Evolutionary conservation across 2,329 filamentous ascomycete species (phyloP).

Genomic region (Fusarium pilosicola): DNA sequence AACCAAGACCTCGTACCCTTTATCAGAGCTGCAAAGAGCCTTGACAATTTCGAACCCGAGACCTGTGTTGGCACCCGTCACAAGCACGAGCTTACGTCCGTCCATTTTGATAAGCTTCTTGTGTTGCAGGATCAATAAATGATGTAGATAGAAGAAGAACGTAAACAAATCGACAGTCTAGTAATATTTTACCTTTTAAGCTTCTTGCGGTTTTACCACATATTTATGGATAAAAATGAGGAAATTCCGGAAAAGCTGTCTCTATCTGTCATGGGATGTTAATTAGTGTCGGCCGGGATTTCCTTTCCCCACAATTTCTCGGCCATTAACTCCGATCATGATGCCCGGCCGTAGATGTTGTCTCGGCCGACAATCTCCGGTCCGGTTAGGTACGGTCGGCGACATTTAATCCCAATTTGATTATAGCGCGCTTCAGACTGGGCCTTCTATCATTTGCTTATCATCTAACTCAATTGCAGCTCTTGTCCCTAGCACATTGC

Average conservation of each 20-base stretch:
- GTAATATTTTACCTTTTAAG: fast-evolving
- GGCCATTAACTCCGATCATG: not conserved
- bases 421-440: fast-evolving
- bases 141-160: not conserved
- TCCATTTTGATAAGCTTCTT: not conserved
- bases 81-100: not conserved
- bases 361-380: not conserved
- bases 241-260: not conserved
- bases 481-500: not conserved
- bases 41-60: not conserved
- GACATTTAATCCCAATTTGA: not conserved
- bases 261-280: not conserved
- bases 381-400: slow-evolving; percentile 46
- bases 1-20: not conserved
- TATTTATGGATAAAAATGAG: not conserved
- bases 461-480: not conserved
- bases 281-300: too few relatives aligned
- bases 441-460: not conserved
- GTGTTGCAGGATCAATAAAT: too few relatives aligned
- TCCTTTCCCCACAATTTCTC: not conserved
- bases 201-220: fast-evolving
- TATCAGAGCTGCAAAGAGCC: not conserved
- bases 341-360: not conserved
- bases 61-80: not conserved
- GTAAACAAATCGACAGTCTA: not conserved